These are phyloP conservation scores for Neoboletus magnificus DNA, from an alignment of 768 basidiomycete genomes.

Conservation along the genomic window DNA sequence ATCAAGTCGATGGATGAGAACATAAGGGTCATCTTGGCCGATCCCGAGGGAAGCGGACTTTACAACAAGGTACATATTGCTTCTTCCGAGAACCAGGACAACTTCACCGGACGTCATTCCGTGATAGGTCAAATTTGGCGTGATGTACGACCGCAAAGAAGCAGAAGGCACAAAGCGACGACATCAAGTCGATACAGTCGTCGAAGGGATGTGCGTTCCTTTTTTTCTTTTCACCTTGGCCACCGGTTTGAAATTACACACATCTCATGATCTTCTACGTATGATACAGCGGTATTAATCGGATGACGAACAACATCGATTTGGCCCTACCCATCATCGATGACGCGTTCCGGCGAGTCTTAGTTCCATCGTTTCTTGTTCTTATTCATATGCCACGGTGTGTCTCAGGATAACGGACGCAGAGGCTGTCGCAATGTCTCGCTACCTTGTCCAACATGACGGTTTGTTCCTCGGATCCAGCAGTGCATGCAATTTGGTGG, in stretches of 20 bases:
- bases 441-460: slow-evolving; percentile 85
- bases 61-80: slow-evolving; percentile 73
- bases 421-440: slow-evolving; percentile 95
- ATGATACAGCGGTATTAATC: slow-evolving; percentile 76
- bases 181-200: slow-evolving; percentile 94
- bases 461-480: slow-evolving; percentile 95
- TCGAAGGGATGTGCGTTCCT: slow-evolving; percentile 75
- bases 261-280: not conserved
- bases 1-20: slow-evolving; percentile 72
- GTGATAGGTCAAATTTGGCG: slow-evolving; percentile 76
- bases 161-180: slow-evolving; percentile 90
- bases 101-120: not conserved
- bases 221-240: slow-evolving; percentile 6
- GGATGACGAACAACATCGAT: slow-evolving; percentile 87
- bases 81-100: not conserved
- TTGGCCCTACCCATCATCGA: slow-evolving; percentile 81
- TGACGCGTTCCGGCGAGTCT: slow-evolving; percentile 75
- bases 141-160: slow-evolving; percentile 93
- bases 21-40: slow-evolving; percentile 72
- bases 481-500: slow-evolving; percentile 94
- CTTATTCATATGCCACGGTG: not conserved
- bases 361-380: not conserved
- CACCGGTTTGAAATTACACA: not conserved
- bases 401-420: slow-evolving; percentile 75
- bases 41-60: slow-evolving; percentile 92